Conservation (phyloP, 2,329 filamentous ascomycete genomes). For the Ampelomyces quisqualis region DNA sequence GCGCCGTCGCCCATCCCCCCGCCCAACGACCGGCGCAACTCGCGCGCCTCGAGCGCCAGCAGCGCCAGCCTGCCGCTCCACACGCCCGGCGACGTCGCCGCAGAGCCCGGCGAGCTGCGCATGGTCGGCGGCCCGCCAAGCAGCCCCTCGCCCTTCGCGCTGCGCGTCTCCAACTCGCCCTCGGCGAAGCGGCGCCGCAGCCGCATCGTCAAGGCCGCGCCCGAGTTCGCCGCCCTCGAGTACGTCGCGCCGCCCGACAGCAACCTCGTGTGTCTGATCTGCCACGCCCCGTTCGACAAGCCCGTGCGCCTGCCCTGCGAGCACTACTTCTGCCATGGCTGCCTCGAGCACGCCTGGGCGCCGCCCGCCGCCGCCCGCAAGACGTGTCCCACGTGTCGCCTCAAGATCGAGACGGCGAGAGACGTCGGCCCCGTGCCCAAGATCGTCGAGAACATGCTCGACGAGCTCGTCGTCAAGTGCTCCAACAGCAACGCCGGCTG, state of each 20-base stretch:
- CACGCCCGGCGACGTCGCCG: slow-evolving; percentile 16
- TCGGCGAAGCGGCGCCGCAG: slow-evolving; percentile 40
- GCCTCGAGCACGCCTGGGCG: slow-evolving; percentile 50
- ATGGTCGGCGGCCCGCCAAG: slow-evolving; percentile 43
- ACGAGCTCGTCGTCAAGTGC: slow-evolving; percentile 62
- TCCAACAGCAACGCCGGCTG: slow-evolving; percentile 59
- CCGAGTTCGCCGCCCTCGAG: slow-evolving; percentile 61
- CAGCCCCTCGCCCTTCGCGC: slow-evolving; percentile 42
- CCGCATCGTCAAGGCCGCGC: slow-evolving; percentile 36
- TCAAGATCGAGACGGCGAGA: slow-evolving; percentile 40
- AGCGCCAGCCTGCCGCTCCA: slow-evolving; percentile 26
- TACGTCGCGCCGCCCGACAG: slow-evolving; percentile 58
- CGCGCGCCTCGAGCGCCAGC: slow-evolving; percentile 39
- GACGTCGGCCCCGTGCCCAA: slow-evolving; percentile 50
- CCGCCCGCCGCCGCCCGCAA: slow-evolving; percentile 33
- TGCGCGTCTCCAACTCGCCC: slow-evolving; percentile 43
- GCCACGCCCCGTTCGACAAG: slow-evolving; percentile 61
- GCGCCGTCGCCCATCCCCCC: slow-evolving; percentile 40
- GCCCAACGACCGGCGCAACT: slow-evolving; percentile 40
- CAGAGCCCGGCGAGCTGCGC: slow-evolving; percentile 27
- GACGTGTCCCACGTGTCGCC: slow-evolving; percentile 60
- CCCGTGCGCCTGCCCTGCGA: slow-evolving; percentile 62
- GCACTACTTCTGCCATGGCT: slow-evolving; percentile 64
- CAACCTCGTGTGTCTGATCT: slow-evolving; percentile 65
- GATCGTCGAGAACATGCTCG: slow-evolving; percentile 61